These are phyloP conservation scores for Lentinus tigrinus DNA, from an alignment of 768 basidiomycete genomes.

Conservation along the genomic window DNA sequence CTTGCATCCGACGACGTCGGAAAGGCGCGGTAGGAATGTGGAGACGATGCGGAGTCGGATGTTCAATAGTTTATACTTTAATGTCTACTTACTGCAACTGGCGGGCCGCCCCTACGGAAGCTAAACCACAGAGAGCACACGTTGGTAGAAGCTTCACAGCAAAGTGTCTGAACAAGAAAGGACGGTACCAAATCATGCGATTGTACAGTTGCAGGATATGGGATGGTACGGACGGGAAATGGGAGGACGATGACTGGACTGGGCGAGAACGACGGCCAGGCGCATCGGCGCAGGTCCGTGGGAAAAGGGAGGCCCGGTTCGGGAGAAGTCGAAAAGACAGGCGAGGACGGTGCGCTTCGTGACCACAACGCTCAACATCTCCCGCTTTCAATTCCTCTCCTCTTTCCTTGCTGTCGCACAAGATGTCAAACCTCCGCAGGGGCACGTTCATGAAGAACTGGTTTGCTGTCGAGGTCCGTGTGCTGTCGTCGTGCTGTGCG, in stretches of 20 bases:
- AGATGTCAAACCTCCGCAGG: conserved; percentile 29
- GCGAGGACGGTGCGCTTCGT: background rate
- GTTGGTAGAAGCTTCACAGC: too few species aligned
- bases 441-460: conserved; percentile 56
- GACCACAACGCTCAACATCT: background rate
- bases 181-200: too few species aligned
- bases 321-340: conserved; percentile 13
- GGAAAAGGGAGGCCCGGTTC: conserved; percentile 16
- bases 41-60: too few species aligned
- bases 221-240: background rate
- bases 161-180: too few species aligned
- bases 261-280: conserved; percentile 12
- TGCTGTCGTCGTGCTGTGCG: background rate
- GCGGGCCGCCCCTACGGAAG: too few species aligned
- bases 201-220: background rate
- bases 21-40: too few species aligned
- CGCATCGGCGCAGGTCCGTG: conserved; percentile 17
- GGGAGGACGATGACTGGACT: background rate
- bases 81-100: too few species aligned
- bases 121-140: too few species aligned
- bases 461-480: conserved; percentile 69
- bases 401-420: background rate
- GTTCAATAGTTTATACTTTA: too few species aligned
- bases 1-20: too few species aligned
- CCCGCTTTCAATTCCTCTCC: conserved; percentile 6